Base-by-base conservation (phyloP, 768 basidiomycete genomes). In the Tricholoma bakamatsutake region DNA sequence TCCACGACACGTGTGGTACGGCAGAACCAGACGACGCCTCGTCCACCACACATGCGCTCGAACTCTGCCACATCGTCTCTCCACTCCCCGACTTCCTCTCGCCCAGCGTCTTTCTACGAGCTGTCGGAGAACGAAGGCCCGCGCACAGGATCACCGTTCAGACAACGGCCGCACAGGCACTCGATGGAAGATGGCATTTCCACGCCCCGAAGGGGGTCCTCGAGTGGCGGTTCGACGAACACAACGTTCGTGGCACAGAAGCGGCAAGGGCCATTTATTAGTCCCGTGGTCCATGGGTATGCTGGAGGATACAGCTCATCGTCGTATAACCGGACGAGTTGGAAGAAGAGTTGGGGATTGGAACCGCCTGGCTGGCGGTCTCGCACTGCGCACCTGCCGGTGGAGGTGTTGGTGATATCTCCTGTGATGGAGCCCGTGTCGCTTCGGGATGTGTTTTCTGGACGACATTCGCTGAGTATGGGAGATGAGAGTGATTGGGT, bases 401-500 rank as follows among this genome's bases (percentile, higher is more conserved):
- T 91, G 28, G 90, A 93, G 66, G 88, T 91, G 8, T 75, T 91
- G 11, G 80, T 82, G n/a, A 80, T 91, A 46, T 87, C 81, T 1
- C 79, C 85, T 24, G 71, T 73, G 1, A 68, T 70, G 13, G 80
- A 81, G 52, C 68, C 73, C 13, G 65, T 75, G 57, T 76, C 73
- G 15, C 79, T 93, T 27, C 78, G 90, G 37, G 90, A 93, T 60
- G 90, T 93, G 27, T 91, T 93, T 57, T 83, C 86, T n/a, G 83
- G 87, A 15, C 67, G 87, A 58, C 78, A 76, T 57, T 80, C 85
- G 39, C 59, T 80, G 42, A 80, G 63, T 61, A 67, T 78, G 50
- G 87, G 87, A 7, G 91, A 91, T 62, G 90, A 93, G 62, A 86
- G 85, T 46, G 90, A 92, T 59, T 93, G 90, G 90, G 86, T 90